These are phyloP conservation scores for Drechslerella stenobrocha DNA, from an alignment of 2,329 filamentous ascomycete species.

Conservation along the genomic window DNA sequence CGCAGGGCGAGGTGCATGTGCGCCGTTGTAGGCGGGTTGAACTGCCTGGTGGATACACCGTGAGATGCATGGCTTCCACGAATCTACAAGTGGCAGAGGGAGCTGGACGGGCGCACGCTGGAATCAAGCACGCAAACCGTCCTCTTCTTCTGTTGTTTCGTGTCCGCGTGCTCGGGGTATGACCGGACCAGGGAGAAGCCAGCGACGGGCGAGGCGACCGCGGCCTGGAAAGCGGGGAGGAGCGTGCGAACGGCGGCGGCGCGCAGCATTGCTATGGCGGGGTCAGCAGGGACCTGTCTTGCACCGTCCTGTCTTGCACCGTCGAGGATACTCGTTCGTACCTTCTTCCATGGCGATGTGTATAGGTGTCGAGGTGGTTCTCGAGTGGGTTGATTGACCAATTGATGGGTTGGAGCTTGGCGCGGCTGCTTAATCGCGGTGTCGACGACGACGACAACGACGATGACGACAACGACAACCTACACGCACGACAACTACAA, in stretches of 20 bases:
- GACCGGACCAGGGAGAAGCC: not conserved
- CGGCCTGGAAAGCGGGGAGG: constrained; percentile 26
- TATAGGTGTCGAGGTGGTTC: no score
- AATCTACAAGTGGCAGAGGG: no score
- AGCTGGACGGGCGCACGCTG: constrained; percentile 34
- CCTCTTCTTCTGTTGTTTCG: not conserved
- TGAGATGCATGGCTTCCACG: no score
- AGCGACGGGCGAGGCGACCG: constrained; percentile 1
- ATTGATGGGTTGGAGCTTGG: no score
- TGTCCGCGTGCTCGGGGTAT: not conserved
- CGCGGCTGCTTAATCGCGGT: no score
- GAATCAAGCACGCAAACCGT: constrained; percentile 41
- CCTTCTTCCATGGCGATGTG: no score
- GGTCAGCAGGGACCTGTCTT: not conserved
- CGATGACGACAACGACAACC: not conserved
- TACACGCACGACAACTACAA: not conserved
- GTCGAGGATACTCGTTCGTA: no score
- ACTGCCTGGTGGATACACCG: no score
- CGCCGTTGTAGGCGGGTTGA: constrained; percentile 41
- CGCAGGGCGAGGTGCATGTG: constrained; percentile 42
- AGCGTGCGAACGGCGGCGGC: constrained; percentile 15
- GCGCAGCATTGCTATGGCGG: constrained; percentile 14
- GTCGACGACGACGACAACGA: no score
- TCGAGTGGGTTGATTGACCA: no score
- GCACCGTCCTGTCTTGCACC: no score